Evolutionary conservation across 352 stramenopile species (phyloP), one percentile per base, ranked within the genome.

Genomic region (Plasmopara halstedii): DNA sequence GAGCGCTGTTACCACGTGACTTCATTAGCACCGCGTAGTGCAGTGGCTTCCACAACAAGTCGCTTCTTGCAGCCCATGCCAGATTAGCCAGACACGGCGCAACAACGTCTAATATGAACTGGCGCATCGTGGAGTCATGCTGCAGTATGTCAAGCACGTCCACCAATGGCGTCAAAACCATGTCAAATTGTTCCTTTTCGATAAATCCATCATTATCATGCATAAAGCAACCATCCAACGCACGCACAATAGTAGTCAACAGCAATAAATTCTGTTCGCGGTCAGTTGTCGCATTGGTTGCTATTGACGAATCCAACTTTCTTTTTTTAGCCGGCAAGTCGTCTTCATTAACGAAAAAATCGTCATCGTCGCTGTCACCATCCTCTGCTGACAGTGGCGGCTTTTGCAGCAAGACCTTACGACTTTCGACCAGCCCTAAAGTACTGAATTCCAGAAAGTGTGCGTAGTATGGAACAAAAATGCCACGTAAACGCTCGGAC

Each of bases 21-120:
- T 93, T 90, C 76, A 95, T 92, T 17, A 93, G 62, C 42, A 95
- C 73, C 10, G 77, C 72, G 43, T 95, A 91, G 63, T 95, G 83
- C 49, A 95, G 61, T 33, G 77, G 81, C 56, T 95, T 95, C 84
- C 84, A 95, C 8, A 94, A 62, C 46, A 93, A 53, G 46, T 95
- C 84, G 46, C 73, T 88, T 69, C 90, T 92, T 42, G 78, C 79
- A 6, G 84, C 84, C 76, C 72, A 91, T 20, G 80, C 82, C 45
- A 95, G 43, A 46, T 92, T 83, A 4, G 78, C 82, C n/a, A 95
- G 40, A 22, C 65, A 78, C 37, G 77, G 58, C 17, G 78, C 62
- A 26, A 91, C 72, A 11, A 52, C 68, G n/a, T 89, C 76, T 13
- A 82, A 58, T 37, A 89, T 66, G 33, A 91, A 88, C 32, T 58